Percentiles rank a stretch among this genome's conserved stretches.
phyloP scores from a whole-genome alignment of 805 yeast species.

The Clavispora carvajalis region DNA sequence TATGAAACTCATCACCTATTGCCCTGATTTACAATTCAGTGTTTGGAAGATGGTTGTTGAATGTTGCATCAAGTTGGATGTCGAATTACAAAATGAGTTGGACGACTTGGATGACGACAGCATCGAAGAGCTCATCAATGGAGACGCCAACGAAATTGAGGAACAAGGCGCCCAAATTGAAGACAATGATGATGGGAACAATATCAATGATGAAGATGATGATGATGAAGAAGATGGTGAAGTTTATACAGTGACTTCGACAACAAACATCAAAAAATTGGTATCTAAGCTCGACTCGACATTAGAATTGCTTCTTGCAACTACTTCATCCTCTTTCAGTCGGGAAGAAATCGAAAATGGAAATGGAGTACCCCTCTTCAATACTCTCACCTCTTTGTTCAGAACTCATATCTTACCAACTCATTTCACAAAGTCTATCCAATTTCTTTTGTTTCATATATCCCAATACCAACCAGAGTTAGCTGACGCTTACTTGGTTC shows the following conservation, averaged over 20 bases:
- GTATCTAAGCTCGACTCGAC: conserved; percentile 70
- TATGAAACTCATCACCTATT: conserved; percentile 56
- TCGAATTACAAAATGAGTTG: conserved; percentile 81
- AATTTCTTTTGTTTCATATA: conserved; percentile 73
- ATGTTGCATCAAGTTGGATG: conserved; percentile 79
- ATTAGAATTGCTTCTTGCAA: conserved; percentile 50
- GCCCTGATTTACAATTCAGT: conserved; percentile 66
- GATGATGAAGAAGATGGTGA: conserved; percentile 31
- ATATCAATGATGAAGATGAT: conserved; percentile 7
- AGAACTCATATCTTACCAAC: conserved; percentile 84
- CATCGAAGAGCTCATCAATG: conserved; percentile 48
- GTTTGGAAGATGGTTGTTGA: conserved; percentile 81
- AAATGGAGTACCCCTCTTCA: conserved; percentile 63
- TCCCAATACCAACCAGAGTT: conserved; percentile 80
- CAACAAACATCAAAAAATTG: conserved; percentile 46
- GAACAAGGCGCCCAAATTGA: conserved; percentile 21
- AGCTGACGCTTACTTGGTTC: conserved; percentile 77
- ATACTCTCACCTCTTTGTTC: conserved; percentile 70
- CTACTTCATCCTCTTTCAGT: conserved; percentile 46
- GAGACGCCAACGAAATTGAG: conserved; percentile 44
- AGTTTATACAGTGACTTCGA: conserved; percentile 29
- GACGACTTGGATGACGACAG: conserved; percentile 74
- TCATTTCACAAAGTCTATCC: conserved; percentile 84
- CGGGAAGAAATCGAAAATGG: conserved; percentile 51
- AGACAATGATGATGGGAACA: conserved; percentile 26